Percentiles rank a stretch among this genome's conserved stretches.
Evolutionary conservation across 2,329 filamentous ascomycete species (phyloP).

Genomic region (Verruconis gallopava): DNA sequence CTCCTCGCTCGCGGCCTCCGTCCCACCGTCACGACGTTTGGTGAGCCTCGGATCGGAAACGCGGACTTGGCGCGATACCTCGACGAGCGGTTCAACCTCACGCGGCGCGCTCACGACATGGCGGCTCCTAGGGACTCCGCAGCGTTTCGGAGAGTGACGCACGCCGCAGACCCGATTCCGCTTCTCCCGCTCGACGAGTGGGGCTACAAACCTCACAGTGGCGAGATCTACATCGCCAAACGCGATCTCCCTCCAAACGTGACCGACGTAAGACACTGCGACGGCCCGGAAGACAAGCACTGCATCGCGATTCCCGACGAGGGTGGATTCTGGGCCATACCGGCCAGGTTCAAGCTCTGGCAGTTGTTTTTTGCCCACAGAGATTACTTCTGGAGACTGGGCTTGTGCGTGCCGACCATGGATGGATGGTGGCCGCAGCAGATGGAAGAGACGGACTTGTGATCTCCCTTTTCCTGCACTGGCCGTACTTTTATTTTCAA

Average conservation of each 20-base stretch:
- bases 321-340: constrained; percentile 25
- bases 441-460: not conserved
- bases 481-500: no score
- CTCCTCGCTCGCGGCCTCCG: constrained; percentile 64
- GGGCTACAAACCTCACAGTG: constrained; percentile 74
- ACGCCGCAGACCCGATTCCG: constrained; percentile 76
- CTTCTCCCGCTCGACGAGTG: constrained; percentile 75
- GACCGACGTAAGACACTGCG: constrained; percentile 57
- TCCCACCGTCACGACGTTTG: constrained; percentile 77
- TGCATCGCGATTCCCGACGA: constrained; percentile 50
- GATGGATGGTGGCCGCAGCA: not conserved
- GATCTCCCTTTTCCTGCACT: not conserved
- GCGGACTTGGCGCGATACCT: constrained; percentile 39
- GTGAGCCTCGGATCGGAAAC: constrained; percentile 61
- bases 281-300: constrained; percentile 53
- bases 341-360: constrained; percentile 65
- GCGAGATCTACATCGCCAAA: constrained; percentile 78
- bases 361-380: constrained; percentile 85
- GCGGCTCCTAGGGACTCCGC: constrained; percentile 8
- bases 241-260: constrained; percentile 52
- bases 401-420: constrained; percentile 63
- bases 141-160: constrained; percentile 67
- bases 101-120: constrained; percentile 14
- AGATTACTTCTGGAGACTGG: constrained; percentile 93
- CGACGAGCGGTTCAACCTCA: constrained; percentile 36